phyloP scores from a whole-genome alignment of 2,329 filamentous ascomycete genomes.

The Neospermospora avenae region DNA sequence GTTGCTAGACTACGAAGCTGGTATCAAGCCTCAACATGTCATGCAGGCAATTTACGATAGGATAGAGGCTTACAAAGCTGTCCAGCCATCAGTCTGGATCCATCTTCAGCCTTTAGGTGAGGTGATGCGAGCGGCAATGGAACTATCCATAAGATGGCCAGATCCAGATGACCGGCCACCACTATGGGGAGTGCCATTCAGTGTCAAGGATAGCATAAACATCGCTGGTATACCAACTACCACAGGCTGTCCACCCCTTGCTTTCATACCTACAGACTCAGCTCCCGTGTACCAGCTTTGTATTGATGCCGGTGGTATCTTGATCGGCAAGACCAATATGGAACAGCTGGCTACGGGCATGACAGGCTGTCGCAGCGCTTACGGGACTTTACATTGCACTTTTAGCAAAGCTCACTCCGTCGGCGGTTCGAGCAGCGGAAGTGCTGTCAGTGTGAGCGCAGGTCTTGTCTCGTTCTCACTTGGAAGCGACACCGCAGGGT shows the following conservation, averaged over 20 bases:
- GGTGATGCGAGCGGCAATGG: slow-evolving; percentile 40
- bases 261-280: slow-evolving; percentile 43
- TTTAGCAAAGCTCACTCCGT: slow-evolving; percentile 47
- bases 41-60: slow-evolving; percentile 31
- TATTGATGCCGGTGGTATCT: slow-evolving; percentile 50
- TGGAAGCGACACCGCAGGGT: slow-evolving; percentile 52
- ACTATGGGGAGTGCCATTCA: slow-evolving; percentile 49
- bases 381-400: slow-evolving; percentile 47
- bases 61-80: slow-evolving; percentile 41
- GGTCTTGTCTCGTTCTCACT: slow-evolving; percentile 51
- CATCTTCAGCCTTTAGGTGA: slow-evolving; percentile 41
- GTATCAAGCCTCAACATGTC: slow-evolving; percentile 29
- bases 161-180: slow-evolving; percentile 42
- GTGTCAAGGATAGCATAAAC: slow-evolving; percentile 49
- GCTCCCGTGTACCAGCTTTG: slow-evolving; percentile 46
- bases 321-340: slow-evolving; percentile 54
- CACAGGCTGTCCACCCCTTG: slow-evolving; percentile 43
- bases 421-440: slow-evolving; percentile 53
- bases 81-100: slow-evolving; percentile 51
- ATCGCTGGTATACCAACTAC: slow-evolving; percentile 45
- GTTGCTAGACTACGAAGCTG: slow-evolving; percentile 27
- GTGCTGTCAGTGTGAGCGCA: slow-evolving; percentile 48
- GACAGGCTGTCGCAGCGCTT: slow-evolving; percentile 48
- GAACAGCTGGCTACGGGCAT: slow-evolving; percentile 55
- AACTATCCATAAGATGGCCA: slow-evolving; percentile 41